Conservation (phyloP, 2,329 filamentous ascomycete species). For the Aspergillus bombycis region DNA sequence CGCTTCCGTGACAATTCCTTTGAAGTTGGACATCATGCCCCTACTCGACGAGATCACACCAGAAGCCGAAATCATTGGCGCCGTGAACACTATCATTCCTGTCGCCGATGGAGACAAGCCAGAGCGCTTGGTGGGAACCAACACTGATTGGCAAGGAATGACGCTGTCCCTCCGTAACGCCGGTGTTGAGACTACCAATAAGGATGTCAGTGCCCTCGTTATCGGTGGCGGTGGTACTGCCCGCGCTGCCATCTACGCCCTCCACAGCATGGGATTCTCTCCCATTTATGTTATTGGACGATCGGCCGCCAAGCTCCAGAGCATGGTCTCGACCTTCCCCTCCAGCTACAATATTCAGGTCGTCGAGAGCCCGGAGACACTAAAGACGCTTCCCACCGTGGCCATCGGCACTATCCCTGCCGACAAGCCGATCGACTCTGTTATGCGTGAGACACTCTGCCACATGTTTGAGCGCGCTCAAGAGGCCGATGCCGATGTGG, state of each 20-base stretch:
- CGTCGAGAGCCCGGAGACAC: constrained; percentile 58
- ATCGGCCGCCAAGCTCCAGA: constrained; percentile 67
- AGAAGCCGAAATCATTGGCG: constrained; percentile 81
- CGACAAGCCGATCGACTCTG: constrained; percentile 76
- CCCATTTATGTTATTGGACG: constrained; percentile 89
- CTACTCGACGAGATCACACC: constrained; percentile 78
- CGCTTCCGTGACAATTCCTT: constrained; percentile 91
- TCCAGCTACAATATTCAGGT: constrained; percentile 69
- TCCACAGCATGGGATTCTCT: constrained; percentile 79
- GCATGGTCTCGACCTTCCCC: constrained; percentile 74
- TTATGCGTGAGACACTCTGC: constrained; percentile 67
- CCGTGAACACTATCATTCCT: constrained; percentile 90
- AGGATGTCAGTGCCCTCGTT: constrained; percentile 67
- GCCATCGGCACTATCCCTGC: constrained; percentile 91
- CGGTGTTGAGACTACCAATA: constrained; percentile 57
- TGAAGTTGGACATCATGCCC: constrained; percentile 86
- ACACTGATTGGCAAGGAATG: constrained; percentile 97
- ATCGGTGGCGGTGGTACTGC: constrained; percentile 92
- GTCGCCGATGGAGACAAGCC: constrained; percentile 48
- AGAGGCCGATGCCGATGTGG: constrained; percentile 49
- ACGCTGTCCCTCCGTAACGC: constrained; percentile 73
- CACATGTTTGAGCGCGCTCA: constrained; percentile 53
- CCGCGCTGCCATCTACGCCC: constrained; percentile 84
- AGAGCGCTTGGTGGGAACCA: constrained; percentile 73
- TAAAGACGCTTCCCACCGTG: constrained; percentile 64